phyloP scores from a whole-genome alignment of 1,284 basidiomycete genomes.

The Puccinia novopanici region DNA sequence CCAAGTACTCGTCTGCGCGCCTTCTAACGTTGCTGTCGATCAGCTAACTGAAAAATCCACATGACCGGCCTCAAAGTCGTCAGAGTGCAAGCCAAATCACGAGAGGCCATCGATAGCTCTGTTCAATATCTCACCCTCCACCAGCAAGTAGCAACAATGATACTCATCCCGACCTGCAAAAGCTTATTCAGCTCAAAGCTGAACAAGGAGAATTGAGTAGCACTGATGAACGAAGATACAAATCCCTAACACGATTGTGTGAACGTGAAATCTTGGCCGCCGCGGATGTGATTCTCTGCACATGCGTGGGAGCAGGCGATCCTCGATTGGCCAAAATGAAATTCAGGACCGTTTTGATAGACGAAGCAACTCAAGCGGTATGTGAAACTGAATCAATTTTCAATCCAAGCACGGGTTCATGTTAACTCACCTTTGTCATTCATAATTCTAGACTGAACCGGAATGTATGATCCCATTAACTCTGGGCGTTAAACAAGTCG shows the following conservation, averaged over 20 bases:
- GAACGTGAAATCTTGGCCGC: conserved; percentile 94
- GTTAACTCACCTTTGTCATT: background rate
- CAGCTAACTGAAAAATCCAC: conserved; percentile 98
- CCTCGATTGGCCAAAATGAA: conserved; percentile 93
- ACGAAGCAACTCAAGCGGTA: conserved; percentile 97
- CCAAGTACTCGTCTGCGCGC: conserved; percentile 97
- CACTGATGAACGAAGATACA: conserved; percentile 96
- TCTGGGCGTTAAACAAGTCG: conserved; percentile 96
- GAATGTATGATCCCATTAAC: conserved; percentile 99
- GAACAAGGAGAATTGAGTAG: conserved; percentile 96
- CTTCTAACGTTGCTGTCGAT: conserved; percentile 98
- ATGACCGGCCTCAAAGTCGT: conserved; percentile 95
- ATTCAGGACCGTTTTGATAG: conserved; percentile 96
- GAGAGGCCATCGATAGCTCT: conserved; percentile 92
- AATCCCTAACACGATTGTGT: conserved; percentile 87
- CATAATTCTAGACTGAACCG: conserved; percentile 60
- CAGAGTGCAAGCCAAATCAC: conserved; percentile 92
- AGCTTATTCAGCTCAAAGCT: conserved; percentile 94
- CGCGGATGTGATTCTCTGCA: conserved; percentile 97
- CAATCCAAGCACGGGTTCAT: background rate
- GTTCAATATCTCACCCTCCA: conserved; percentile 92
- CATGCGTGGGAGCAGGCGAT: conserved; percentile 96
- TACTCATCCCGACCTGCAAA: conserved; percentile 90
- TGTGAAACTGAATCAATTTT: conserved; percentile 57
- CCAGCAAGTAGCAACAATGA: conserved; percentile 92